Evolutionary conservation across 495 filamentous ascomycete genomes (phyloP), one percentile per base, ranked within the genome.

Genomic region (Neurospora sp.): DNA sequence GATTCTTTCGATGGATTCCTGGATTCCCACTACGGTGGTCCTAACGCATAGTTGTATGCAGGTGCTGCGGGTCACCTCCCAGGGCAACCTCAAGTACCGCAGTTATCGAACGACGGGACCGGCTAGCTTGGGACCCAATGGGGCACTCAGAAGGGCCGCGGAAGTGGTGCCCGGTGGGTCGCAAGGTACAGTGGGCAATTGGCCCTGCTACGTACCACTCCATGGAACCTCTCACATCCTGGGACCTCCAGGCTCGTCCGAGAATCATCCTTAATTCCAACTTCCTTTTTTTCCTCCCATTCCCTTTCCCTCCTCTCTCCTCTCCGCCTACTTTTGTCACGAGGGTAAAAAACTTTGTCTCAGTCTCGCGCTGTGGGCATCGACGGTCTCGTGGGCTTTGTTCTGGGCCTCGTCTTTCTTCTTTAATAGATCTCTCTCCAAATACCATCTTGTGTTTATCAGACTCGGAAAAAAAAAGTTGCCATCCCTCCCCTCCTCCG

Each of bases 271-370:
- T 72, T 73, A 69, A 40, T 37, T 75, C 74, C 70, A 76, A 73
- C 73, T 71, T 73, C 78, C 74, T 71, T 75, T 75, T 75, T 73
- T 69, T 74, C 46, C 40, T 74, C 70, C 72, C 76, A 35, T 76
- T 75, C 72, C 70, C 71, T 69, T 73, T 73, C 66, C 71, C 20
- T 31, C 68, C 38, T 73, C 27, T 40, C 71, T 69, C 70, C 14
- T 22, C 53, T 40, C 68, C 12, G 31, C 40, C 31, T 38, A 12
- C n/a, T 27, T 40, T 72, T 9, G 27, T 46, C 41, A 42, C 38
- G 66, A 73, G 42, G 70, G 70, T 41, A 48, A 48, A 66, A 14
- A 66, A 35, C 53, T 16, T 14, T 66, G 53, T 35, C 53, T 66
- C 27, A 37, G 53, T 66, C 53, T 66, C 27, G 27, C 53, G 53